These are phyloP conservation scores for Maudiozyma turicensis DNA, from an alignment of 805 yeast genomes.

Conservation along the genomic window DNA sequence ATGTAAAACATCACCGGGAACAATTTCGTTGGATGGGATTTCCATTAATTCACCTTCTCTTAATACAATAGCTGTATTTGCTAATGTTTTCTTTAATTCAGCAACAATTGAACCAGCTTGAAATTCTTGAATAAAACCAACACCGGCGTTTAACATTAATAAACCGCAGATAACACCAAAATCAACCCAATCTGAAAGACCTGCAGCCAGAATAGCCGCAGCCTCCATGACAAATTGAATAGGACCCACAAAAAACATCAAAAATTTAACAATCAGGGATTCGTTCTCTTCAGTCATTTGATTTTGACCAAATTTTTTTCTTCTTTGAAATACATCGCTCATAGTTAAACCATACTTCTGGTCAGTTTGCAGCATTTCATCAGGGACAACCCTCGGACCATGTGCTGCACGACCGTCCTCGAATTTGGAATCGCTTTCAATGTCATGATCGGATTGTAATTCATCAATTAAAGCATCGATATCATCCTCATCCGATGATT, in stretches of 20 bases:
- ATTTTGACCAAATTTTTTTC: slow-evolving; percentile 84
- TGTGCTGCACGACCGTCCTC: slow-evolving; percentile 40
- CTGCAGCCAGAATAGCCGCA: slow-evolving; percentile 91
- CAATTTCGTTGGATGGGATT: slow-evolving; percentile 74
- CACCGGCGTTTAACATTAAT: slow-evolving; percentile 76
- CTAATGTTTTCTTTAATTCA: slow-evolving; percentile 89
- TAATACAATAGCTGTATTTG: slow-evolving; percentile 76
- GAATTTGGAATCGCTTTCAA: slow-evolving; percentile 40
- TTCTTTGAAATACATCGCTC: slow-evolving; percentile 71
- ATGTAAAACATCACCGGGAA: slow-evolving; percentile 90
- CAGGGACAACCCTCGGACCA: slow-evolving; percentile 71
- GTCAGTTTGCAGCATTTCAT: slow-evolving; percentile 74
- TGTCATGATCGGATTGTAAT: slow-evolving; percentile 55
- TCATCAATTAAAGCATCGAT: slow-evolving; percentile 67
- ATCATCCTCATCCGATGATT: slow-evolving; percentile 47
- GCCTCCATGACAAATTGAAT: slow-evolving; percentile 97
- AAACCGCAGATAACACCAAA: slow-evolving; percentile 94
- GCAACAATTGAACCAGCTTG: slow-evolving; percentile 98
- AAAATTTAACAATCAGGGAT: slow-evolving; percentile 66
- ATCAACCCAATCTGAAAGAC: slow-evolving; percentile 97
- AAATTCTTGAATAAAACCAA: slow-evolving; percentile 94
- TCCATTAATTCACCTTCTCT: slow-evolving; percentile 73
- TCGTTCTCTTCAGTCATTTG: slow-evolving; percentile 88
- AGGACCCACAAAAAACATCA: slow-evolving; percentile 87
- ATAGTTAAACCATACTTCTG: slow-evolving; percentile 63